phyloP scores from a whole-genome alignment of 2,329 filamentous ascomycete genomes.

The Knoxdaviesia capensis region DNA sequence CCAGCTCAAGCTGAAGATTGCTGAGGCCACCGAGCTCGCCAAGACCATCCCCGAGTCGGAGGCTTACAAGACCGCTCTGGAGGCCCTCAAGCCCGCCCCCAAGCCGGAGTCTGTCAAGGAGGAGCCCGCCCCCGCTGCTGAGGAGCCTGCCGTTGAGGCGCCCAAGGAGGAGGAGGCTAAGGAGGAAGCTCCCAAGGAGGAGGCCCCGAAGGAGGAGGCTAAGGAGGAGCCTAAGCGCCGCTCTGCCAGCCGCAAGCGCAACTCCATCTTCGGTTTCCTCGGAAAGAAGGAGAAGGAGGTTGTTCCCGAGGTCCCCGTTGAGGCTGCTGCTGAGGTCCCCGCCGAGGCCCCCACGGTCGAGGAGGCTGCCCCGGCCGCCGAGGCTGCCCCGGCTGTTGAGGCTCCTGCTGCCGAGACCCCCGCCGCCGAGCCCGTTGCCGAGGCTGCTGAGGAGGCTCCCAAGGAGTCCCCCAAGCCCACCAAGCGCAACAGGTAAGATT shows the following conservation, averaged over 20 bases:
- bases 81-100: constrained; percentile 39
- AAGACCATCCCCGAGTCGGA: constrained; percentile 57
- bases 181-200: constrained; percentile 13
- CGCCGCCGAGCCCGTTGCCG: constrained; percentile 16
- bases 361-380: constrained; percentile 12
- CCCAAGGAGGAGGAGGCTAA: constrained; percentile 16
- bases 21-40: constrained; percentile 68
- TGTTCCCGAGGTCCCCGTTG: constrained; percentile 17
- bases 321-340: constrained; percentile 9
- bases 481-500: constrained; percentile 26
- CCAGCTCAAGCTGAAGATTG: constrained; percentile 62
- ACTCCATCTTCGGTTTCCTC: constrained; percentile 40
- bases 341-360: constrained; percentile 7
- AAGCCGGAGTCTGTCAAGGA: constrained; percentile 13
- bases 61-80: constrained; percentile 70
- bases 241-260: constrained; percentile 44
- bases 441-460: constrained; percentile 17
- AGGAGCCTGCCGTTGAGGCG: constrained; percentile 11
- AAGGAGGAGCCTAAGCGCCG: constrained; percentile 41
- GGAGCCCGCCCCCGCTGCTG: constrained; percentile 10
- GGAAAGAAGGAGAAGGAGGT: constrained; percentile 33
- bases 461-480: constrained; percentile 16
- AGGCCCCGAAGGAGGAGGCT: constrained; percentile 27
- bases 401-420: constrained; percentile 15
- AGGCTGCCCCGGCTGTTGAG: constrained; percentile 14